Conservation (phyloP, 2,329 filamentous ascomycete species). For the Epichloe scottii region DNA sequence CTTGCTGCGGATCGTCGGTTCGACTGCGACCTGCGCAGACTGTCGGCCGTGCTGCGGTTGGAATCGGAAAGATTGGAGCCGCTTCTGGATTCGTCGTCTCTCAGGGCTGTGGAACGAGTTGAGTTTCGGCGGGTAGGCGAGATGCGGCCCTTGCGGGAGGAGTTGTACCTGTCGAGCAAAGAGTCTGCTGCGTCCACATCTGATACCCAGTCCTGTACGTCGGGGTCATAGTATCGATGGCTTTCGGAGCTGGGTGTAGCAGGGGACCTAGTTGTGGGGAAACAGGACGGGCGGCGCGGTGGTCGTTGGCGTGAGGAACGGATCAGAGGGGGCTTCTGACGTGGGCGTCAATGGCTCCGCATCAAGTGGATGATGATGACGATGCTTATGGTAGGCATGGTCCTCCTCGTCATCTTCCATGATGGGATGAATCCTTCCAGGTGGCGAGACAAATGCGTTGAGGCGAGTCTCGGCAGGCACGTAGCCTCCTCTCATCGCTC, state of each 20-base stretch:
- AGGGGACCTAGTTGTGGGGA: slow-evolving; percentile 19
- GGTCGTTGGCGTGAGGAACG: slow-evolving; percentile 34
- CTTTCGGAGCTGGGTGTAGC: slow-evolving; percentile 30
- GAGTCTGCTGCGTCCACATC: slow-evolving; percentile 43
- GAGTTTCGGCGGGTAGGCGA: slow-evolving; percentile 29
- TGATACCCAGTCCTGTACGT: slow-evolving; percentile 46
- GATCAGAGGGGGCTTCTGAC: slow-evolving; percentile 30
- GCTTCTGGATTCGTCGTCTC: slow-evolving; percentile 39
- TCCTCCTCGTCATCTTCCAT: slow-evolving; percentile 47
- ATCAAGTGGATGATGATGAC: neutral
- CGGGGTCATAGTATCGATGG: slow-evolving; percentile 28
- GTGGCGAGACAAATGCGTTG: slow-evolving; percentile 15
- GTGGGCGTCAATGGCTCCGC: slow-evolving; percentile 17
- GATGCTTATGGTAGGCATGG: slow-evolving; percentile 12
- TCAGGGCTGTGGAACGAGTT: slow-evolving; percentile 20
- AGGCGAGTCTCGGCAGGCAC: slow-evolving; percentile 18
- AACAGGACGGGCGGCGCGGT: slow-evolving; percentile 12
- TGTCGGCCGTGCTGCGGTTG: slow-evolving; percentile 32
- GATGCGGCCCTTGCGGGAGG: slow-evolving; percentile 18
- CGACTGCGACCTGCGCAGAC: slow-evolving; percentile 23
- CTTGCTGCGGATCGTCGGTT: slow-evolving; percentile 20
- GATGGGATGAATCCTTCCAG: slow-evolving; percentile 42
- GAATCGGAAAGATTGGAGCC: slow-evolving; percentile 45
- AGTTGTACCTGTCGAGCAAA: slow-evolving; percentile 33
- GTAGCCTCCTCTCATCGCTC: slow-evolving; percentile 19